phyloP scores from a whole-genome alignment of 1,284 basidiomycete species.

The Ustilago esculenta region DNA sequence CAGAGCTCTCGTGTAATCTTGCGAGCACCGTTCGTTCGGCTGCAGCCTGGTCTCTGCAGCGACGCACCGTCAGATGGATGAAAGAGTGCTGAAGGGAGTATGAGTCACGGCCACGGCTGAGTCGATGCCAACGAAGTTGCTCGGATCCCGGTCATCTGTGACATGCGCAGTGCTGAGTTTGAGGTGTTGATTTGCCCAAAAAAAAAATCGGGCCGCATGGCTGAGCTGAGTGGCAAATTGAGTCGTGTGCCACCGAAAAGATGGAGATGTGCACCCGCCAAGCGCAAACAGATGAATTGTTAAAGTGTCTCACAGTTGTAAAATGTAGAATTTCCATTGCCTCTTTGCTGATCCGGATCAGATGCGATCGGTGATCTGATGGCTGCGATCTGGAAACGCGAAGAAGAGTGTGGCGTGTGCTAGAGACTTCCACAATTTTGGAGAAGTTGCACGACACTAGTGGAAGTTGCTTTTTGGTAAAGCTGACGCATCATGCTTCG shows the following conservation, averaged over 20 bases:
- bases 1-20: too few relatives aligned
- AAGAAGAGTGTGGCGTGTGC: conserved; percentile 20
- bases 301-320: too few relatives aligned
- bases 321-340: too few relatives aligned
- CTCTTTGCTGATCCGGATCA: too few relatives aligned
- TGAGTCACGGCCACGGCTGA: not conserved
- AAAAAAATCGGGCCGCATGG: too few relatives aligned
- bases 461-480: conserved; percentile 22
- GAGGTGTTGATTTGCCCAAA: not conserved
- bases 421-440: conserved; percentile 12
- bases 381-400: conserved; percentile 21
- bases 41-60: not conserved
- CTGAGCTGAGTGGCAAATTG: conserved; percentile 1
- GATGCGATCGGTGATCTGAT: too few relatives aligned
- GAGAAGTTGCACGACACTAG: conserved; percentile 5
- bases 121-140: not conserved
- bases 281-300: too few relatives aligned
- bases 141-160: not conserved
- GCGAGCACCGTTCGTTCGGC: too few relatives aligned
- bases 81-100: not conserved
- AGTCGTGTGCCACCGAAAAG: conserved; percentile 22
- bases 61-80: too few relatives aligned
- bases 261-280: too few relatives aligned
- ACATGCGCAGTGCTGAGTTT: conserved; percentile 1
- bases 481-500: conserved; percentile 3